Evolutionary conservation across 2,329 filamentous ascomycete species (phyloP), one percentile per base, ranked within the genome.

Genomic region (Pseudogymnoascus sp.): DNA sequence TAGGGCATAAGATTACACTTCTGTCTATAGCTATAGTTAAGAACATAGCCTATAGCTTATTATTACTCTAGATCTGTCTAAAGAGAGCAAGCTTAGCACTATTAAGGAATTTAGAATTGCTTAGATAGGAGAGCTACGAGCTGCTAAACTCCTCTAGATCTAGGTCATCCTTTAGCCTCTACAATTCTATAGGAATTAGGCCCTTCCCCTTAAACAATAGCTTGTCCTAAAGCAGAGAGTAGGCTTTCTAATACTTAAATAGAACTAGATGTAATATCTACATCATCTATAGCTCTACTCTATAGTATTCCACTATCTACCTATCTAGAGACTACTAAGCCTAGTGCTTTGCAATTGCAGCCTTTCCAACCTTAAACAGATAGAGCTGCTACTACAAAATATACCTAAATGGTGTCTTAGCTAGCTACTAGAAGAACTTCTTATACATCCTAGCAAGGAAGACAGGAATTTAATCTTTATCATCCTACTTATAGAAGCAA

Each of bases 381-480:
- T 58, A 29, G 5, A 58, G 49, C 49, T 59, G 6, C 55, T 19
- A 67, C 29, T 66, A n/a, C 19, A 67, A 35, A 26, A 67, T 66
- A 12, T 67, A 31, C 3, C 60, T 55, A 29, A 67, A 66, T 2
- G 33, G 45, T 10, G 21, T 66, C 63, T 67, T 21, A 1, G 55
- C 58, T 21, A 65, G 43, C 35, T 65, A 33, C 19, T 65, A 8
- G 35, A 67, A 65, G 60, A 62, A 64, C 31, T 58, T 45, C 62
- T 63, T 61, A 33, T 11, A 66, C 12, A 66, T 63, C 14, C 55
- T 63, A 2, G 35, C n/a, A 2, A 67, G 41, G 31, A 64, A 66
- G 12, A 60, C 26, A 16, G 19, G 19, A 33, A 67, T 35, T 63
- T 63, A 16, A 65, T 66, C 29, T 23, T 60, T 10, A 62, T 14